Evolutionary conservation across 2,329 filamentous ascomycete genomes (phyloP).

Genomic region (Metarhizium guizhouense): DNA sequence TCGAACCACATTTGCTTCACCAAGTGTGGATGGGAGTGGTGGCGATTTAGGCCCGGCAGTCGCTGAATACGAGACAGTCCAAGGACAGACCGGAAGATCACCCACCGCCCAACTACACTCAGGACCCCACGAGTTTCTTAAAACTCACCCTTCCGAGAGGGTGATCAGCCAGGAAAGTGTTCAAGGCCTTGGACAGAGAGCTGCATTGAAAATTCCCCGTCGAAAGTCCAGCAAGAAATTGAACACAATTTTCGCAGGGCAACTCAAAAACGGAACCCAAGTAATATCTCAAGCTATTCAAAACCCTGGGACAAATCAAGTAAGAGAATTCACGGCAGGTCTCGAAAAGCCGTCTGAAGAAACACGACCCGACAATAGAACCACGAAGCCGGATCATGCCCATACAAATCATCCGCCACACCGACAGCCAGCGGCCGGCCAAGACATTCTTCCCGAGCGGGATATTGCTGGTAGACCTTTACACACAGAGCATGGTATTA

Average conservation of each 20-base stretch:
- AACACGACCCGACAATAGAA: too few relatives aligned
- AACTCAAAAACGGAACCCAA: background rate
- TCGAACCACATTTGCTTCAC: conserved; percentile 2
- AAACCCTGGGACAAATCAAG: background rate
- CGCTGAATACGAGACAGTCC: background rate
- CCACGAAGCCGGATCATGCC: background rate
- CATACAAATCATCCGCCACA: background rate
- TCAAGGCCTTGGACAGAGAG: background rate
- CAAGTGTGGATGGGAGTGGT: conserved; percentile 6
- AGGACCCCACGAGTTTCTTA: background rate
- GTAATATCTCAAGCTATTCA: background rate
- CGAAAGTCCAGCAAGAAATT: conserved; percentile 10
- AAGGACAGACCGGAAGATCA: background rate
- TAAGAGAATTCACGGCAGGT: background rate
- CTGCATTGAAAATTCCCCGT: conserved; percentile 5
- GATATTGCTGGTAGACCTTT: conserved; percentile 16
- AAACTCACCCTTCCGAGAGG: background rate
- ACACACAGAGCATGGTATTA: conserved; percentile 26
- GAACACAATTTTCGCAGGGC: background rate
- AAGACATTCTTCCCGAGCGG: conserved; percentile 16
- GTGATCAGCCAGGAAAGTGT: conserved; percentile 4
- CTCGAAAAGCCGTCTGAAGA: background rate
- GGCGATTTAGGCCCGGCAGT: background rate
- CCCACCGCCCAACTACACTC: background rate
- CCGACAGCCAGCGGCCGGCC: conserved; percentile 4